These are phyloP conservation scores for Teratosphaeria viscida DNA, from an alignment of 2,329 filamentous ascomycete species.

Conservation along the genomic window DNA sequence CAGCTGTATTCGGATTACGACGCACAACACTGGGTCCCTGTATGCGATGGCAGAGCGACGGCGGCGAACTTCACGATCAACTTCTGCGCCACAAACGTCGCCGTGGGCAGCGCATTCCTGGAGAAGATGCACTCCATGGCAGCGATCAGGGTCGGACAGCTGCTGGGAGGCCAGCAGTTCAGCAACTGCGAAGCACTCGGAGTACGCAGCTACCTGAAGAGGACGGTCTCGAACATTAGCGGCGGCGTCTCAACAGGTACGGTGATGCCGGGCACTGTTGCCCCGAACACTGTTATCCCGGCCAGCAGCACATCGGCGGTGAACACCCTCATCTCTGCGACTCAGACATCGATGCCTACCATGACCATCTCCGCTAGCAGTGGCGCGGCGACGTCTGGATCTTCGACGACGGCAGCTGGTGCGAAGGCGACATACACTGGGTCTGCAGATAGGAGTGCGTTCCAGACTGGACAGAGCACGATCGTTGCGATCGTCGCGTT, in stretches of 20 bases:
- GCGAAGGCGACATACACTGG: background rate
- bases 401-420: background rate
- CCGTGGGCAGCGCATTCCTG: constrained; percentile 1
- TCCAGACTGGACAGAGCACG: background rate
- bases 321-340: background rate
- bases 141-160: constrained; percentile 9
- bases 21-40: constrained; percentile 4
- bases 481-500: background rate
- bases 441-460: background rate
- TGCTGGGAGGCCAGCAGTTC: constrained; percentile 12
- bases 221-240: background rate
- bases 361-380: background rate
- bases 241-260: background rate
- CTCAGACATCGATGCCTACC: background rate
- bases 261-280: background rate
- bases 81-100: constrained; percentile 13
- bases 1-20: constrained; percentile 9
- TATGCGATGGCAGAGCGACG: constrained; percentile 12
- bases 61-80: constrained; percentile 9
- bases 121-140: constrained; percentile 9
- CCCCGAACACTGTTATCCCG: background rate
- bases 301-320: background rate
- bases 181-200: constrained; percentile 10
- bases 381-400: background rate
- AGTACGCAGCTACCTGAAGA: background rate